A percentile compares a stretch with the other conserved stretches of the same genome.
These are phyloP conservation scores for Anacardium occidentale DNA, from an alignment of 345 rosid species.

Conservation along the genomic window DNA sequence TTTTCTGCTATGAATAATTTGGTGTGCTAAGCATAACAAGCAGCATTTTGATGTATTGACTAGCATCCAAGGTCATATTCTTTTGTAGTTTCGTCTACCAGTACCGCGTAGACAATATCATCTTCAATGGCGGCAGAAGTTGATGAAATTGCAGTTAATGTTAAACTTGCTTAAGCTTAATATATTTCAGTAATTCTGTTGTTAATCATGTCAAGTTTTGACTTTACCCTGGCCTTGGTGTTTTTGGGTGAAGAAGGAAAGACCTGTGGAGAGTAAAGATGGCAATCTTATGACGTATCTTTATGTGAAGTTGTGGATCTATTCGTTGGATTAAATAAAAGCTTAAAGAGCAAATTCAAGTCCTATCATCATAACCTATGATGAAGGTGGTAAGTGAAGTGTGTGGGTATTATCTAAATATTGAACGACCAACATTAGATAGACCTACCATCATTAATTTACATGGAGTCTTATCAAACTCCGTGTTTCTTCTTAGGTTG, in stretches of 20 bases:
- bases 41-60: constrained; percentile 10
- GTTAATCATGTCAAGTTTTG: background rate
- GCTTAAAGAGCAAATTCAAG: too few species aligned
- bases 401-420: too few species aligned
- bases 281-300: background rate
- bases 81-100: constrained; percentile 13
- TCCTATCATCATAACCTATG: too few species aligned
- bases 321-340: too few species aligned
- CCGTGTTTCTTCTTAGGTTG: constrained; percentile 20
- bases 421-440: constrained; percentile 15
- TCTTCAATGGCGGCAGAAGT: background rate
- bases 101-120: background rate
- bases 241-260: background rate
- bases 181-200: background rate
- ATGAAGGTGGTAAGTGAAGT: too few species aligned
- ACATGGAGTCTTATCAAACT: constrained; percentile 17
- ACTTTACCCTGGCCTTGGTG: background rate
- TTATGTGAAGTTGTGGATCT: too few species aligned
- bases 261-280: background rate
- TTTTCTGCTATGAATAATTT: constrained; percentile 28
- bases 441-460: constrained; percentile 16
- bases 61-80: constrained; percentile 3
- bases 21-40: constrained; percentile 10
- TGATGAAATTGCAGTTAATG: background rate
- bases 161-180: too few species aligned